Percentiles rank a stretch among this genome's conserved stretches.
phyloP scores from a whole-genome alignment of 2,329 filamentous ascomycete species.

The Bipolaris cookei region DNA sequence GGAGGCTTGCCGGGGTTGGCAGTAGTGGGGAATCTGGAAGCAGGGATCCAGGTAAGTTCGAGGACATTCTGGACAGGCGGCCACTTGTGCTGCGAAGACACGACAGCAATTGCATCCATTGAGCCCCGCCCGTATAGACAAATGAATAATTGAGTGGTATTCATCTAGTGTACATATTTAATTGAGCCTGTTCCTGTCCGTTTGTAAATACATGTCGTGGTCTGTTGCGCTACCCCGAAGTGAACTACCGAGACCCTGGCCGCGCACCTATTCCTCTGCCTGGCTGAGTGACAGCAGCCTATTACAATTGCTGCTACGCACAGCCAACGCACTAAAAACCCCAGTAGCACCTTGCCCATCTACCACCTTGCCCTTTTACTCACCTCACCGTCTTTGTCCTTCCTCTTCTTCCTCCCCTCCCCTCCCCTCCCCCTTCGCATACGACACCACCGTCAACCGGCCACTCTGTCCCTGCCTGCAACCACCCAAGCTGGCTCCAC shows the following conservation, averaged over 20 bases:
- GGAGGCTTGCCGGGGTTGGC: slow-evolving; percentile 7
- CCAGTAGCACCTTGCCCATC: not conserved
- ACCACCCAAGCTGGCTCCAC: slow-evolving; percentile 37
- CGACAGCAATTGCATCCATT: not conserved
- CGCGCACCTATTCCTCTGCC: slow-evolving; percentile 8
- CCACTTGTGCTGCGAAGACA: slow-evolving; percentile 17
- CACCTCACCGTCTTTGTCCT: slow-evolving; percentile 4
- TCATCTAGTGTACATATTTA: slow-evolving; percentile 7
- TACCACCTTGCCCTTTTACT: not conserved
- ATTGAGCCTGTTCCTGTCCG: slow-evolving; percentile 13
- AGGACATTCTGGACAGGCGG: slow-evolving; percentile 25
- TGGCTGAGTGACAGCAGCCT: slow-evolving; percentile 16
- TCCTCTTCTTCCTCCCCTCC: not conserved
- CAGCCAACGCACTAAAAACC: slow-evolving; percentile 13
- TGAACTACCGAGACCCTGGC: slow-evolving; percentile 9
- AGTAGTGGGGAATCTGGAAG: slow-evolving; percentile 14
- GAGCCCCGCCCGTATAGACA: not conserved
- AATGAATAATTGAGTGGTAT: not conserved
- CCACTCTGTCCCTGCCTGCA: not conserved
- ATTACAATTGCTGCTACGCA: slow-evolving; percentile 15
- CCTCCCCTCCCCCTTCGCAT: not conserved
- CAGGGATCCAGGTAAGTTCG: slow-evolving; percentile 24
- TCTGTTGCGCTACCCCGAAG: slow-evolving; percentile 8
- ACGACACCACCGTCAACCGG: not conserved
- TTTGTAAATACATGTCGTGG: slow-evolving; percentile 8